Evolutionary conservation across 805 yeast genomes (phyloP).

Genomic region (Priceomyces castillae): DNA sequence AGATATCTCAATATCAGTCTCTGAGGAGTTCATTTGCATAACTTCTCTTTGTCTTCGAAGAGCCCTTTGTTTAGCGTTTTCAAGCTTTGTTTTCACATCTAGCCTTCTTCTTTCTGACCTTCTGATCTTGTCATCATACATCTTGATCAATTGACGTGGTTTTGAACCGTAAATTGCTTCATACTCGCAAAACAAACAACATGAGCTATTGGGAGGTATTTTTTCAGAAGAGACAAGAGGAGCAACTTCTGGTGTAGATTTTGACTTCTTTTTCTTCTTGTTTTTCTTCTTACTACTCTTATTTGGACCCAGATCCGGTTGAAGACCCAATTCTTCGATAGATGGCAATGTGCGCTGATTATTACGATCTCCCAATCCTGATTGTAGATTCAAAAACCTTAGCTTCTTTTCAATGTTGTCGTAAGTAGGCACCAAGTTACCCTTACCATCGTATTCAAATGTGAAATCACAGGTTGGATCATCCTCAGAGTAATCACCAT

Average conservation of each 20-base stretch:
- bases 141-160: constrained; percentile 49
- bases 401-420: constrained; percentile 39
- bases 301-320: not conserved
- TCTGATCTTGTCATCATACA: constrained; percentile 41
- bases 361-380: constrained; percentile 3
- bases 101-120: constrained; percentile 31
- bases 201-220: constrained; percentile 1
- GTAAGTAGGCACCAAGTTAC: constrained; percentile 40
- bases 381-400: constrained; percentile 30
- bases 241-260: not conserved
- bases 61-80: constrained; percentile 37
- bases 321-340: not conserved
- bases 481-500: constrained; percentile 18
- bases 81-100: constrained; percentile 36
- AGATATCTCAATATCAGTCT: constrained; percentile 8
- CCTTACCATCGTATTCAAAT: constrained; percentile 42
- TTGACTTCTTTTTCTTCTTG: constrained; percentile 23
- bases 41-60: constrained; percentile 21
- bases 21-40: not conserved
- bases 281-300: constrained; percentile 14
- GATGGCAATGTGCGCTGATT: not conserved
- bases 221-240: not conserved
- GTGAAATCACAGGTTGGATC: constrained; percentile 46
- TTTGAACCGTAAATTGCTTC: constrained; percentile 49
- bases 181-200: constrained; percentile 53